Percentiles rank a stretch among this genome's conserved stretches.
These are phyloP conservation scores for Barnettozyma siamensis DNA, from an alignment of 805 yeast genomes.

Conservation along the genomic window DNA sequence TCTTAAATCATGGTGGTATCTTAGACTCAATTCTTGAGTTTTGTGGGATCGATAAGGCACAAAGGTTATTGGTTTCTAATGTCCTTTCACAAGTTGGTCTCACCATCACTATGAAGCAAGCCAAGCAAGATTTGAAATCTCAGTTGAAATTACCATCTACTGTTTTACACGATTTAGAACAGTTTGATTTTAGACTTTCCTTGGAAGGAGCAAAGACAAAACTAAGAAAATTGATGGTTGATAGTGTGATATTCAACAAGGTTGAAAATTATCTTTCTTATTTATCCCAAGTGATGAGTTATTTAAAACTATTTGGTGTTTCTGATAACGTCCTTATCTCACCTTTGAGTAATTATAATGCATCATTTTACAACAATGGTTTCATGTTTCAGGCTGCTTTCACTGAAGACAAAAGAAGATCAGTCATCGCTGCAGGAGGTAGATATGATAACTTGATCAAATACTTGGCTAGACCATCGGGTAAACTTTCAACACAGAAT, in stretches of 20 bases:
- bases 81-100: slow-evolving; percentile 73
- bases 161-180: slow-evolving; percentile 71
- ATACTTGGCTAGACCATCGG: slow-evolving; percentile 55
- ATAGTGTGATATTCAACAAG: slow-evolving; percentile 54
- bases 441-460: slow-evolving; percentile 75
- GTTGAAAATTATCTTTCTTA: slow-evolving; percentile 61
- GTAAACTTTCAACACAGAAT: slow-evolving; percentile 32
- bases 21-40: slow-evolving; percentile 72
- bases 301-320: slow-evolving; percentile 55
- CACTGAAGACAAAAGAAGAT: slow-evolving; percentile 47
- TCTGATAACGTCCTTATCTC: slow-evolving; percentile 53
- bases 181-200: slow-evolving; percentile 72
- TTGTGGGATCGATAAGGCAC: slow-evolving; percentile 75
- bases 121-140: slow-evolving; percentile 46
- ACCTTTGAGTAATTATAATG: slow-evolving; percentile 82
- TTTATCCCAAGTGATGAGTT: slow-evolving; percentile 50
- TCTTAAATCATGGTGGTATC: slow-evolving; percentile 77
- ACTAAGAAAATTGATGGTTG: slow-evolving; percentile 66
- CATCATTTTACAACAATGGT: slow-evolving; percentile 71
- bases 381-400: slow-evolving; percentile 80
- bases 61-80: slow-evolving; percentile 59
- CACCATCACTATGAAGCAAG: slow-evolving; percentile 57
- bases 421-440: slow-evolving; percentile 84
- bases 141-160: slow-evolving; percentile 78
- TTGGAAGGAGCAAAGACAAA: slow-evolving; percentile 58